Conservation (phyloP, 495 filamentous ascomycete genomes). For the Talaromyces adpressus region DNA sequence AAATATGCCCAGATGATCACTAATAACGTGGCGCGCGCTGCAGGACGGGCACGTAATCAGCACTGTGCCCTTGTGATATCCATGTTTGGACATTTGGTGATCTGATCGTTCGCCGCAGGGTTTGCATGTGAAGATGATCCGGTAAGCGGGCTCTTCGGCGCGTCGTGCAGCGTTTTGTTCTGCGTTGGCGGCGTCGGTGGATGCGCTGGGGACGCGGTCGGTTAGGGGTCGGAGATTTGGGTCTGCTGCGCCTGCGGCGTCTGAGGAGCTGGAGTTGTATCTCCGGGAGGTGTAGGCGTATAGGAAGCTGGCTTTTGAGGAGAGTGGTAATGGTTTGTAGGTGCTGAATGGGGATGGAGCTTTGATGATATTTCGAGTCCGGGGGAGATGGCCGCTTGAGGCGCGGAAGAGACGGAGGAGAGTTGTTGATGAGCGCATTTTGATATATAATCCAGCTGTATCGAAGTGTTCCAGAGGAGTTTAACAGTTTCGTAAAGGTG, state of each 20-base stretch:
- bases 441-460: neutral
- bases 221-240: conserved; percentile 19
- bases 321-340: conserved; percentile 6
- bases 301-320: neutral
- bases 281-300: conserved; percentile 9
- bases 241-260: conserved; percentile 9
- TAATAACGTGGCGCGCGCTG: conserved; percentile 80
- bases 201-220: conserved; percentile 16
- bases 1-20: conserved; percentile 67
- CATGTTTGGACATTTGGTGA: conserved; percentile 82
- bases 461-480: neutral
- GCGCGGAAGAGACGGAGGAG: conserved; percentile 14
- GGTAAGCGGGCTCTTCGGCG: conserved; percentile 62
- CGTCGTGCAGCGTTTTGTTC: conserved; percentile 27
- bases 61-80: conserved; percentile 83
- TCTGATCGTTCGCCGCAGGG: conserved; percentile 69
- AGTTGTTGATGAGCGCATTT: conserved; percentile 9
- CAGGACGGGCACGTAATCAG: conserved; percentile 82
- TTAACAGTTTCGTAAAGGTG: neutral
- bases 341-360: conserved; percentile 13
- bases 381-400: conserved; percentile 11
- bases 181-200: conserved; percentile 23
- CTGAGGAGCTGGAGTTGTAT: conserved; percentile 23
- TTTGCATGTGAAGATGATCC: conserved; percentile 85
- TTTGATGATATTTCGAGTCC: neutral